Evolutionary conservation across 2,329 filamentous ascomycete species (phyloP), one percentile per base, ranked within the genome.

Genomic region (Nothophoma quercina): DNA sequence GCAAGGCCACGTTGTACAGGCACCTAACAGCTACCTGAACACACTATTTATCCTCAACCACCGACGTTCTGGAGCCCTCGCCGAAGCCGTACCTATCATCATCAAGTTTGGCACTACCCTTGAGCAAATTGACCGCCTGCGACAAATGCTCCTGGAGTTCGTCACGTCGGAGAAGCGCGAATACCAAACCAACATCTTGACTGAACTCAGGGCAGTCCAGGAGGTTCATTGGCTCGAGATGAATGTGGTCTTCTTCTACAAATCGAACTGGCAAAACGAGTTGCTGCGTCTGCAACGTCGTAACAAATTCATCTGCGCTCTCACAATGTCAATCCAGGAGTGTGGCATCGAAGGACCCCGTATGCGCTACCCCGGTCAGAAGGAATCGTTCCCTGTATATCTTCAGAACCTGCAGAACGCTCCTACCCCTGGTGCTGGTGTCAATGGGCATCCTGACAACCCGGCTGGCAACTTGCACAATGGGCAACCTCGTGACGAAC

Each of bases 211-310:
- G 19, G 85, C 86, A 7, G 87, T 98, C 43, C 86, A 88, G 19
- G 88, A 96, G 64, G 90, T 92, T 28, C 91, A 93, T 70, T 90
- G 88, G 5, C 88, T 96, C 68, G 92, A 87, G 4, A 83, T 97
- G 68, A 97, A 96, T 74, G 86, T 98, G 50, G 88, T 97, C 67
- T 96, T 96, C 80, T 97, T 97, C 80, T 96, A 97, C 83, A 97
- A 97, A 75, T 91, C 89, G 53, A 97, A 93, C 73, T 97, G 90
- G 85, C 93, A 98, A 72, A 97, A 97, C 70, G 93, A 98, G 71
- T 81, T 96, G 35, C 81, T 97, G 19, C 92, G 93, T 77, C 83
- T 98, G 2, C 90, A 89, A 63, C 86, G 93, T 15, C 90, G 95
- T 66, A 97, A 97, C 81, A 95, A 93, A 71, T 96, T 98, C 75